Percentiles rank a stretch among this genome's conserved stretches.
Evolutionary conservation across 306 rosid species (phyloP).

Genomic region (Gastrolobium bilobum): DNA sequence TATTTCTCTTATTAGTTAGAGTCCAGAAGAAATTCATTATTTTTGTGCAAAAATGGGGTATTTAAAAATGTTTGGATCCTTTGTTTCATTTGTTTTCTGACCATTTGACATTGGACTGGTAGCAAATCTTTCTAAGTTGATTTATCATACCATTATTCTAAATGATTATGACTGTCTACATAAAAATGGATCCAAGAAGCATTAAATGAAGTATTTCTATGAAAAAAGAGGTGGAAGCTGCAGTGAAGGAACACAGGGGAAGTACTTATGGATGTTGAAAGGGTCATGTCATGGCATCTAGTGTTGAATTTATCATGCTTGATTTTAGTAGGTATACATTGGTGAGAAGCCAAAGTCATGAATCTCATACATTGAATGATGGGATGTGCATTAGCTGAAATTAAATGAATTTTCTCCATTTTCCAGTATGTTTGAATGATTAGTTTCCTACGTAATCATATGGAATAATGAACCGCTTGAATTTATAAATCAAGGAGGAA

Average conservation of each 20-base stretch:
- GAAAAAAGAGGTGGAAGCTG: constrained; percentile 3
- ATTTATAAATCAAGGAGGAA: neutral
- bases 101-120: neutral
- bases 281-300: neutral
- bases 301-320: too few relatives aligned
- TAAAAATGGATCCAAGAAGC: neutral
- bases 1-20: neutral
- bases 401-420: neutral
- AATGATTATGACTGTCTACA: neutral
- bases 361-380: neutral
- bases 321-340: neutral
- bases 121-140: neutral
- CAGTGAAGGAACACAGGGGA: neutral
- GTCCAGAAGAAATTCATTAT: neutral
- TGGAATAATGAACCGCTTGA: neutral
- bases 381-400: neutral
- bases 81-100: neutral
- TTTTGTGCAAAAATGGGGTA: neutral
- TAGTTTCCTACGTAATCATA: neutral
- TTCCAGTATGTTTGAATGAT: neutral
- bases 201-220: neutral
- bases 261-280: neutral
- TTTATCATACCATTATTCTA: neutral
- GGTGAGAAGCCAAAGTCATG: neutral
- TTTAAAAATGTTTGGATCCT: constrained; percentile 10